Base-by-base conservation (phyloP, 1,139 yeast species). In the Scheffersomyces titani region DNA sequence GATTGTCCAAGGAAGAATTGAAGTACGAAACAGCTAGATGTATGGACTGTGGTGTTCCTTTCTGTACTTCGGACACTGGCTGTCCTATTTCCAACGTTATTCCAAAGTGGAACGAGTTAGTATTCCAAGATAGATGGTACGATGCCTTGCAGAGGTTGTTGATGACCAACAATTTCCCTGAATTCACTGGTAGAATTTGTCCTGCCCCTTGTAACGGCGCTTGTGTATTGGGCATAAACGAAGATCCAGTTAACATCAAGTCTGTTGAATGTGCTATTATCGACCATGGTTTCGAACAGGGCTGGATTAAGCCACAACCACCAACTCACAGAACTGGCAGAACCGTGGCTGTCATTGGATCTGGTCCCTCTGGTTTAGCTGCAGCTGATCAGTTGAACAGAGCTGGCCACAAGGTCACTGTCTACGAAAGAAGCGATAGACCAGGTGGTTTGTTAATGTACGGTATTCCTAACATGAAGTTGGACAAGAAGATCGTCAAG, bases 201-300 rank as follows among this genome's bases (percentile, higher is more conserved):
- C 99, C 99, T 46, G 99, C 99, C 63, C 99, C 99, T 64, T 94
- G 99, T 81, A 97, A 92, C 74, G 98, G 98, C 66, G 97, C 98
- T 3, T 94, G 99, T 83, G 96, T 92, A 52, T 83, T 94, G 68
- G 98, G 97, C 57, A 91, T 94, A 70, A 91, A 89, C 70, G 94
- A 89, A 66, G 97, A 92, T 61, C 96, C 99, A 24, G 99, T 94
- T 63, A 97, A 97, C 67, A 94, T 94, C 76, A 94, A 94, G 77
- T 90, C 97, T 44, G 89, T 94, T 65, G 99, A 94, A 78, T 89
- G 97, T 73, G 96, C 97, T 62, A 94, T 94, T 68, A 93, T 94
- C 72, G 99, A 94, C 74, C 89, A 92, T 71, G 99, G 96, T 36
- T 94, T 91, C 74, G 97, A 90, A 70, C 92, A 92, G 76, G 98